A percentile compares a stretch with the other conserved stretches of the same genome.
These are phyloP conservation scores for Atkinsonella hypoxylon DNA, from an alignment of 2,329 filamentous ascomycete genomes.

Conservation along the genomic window DNA sequence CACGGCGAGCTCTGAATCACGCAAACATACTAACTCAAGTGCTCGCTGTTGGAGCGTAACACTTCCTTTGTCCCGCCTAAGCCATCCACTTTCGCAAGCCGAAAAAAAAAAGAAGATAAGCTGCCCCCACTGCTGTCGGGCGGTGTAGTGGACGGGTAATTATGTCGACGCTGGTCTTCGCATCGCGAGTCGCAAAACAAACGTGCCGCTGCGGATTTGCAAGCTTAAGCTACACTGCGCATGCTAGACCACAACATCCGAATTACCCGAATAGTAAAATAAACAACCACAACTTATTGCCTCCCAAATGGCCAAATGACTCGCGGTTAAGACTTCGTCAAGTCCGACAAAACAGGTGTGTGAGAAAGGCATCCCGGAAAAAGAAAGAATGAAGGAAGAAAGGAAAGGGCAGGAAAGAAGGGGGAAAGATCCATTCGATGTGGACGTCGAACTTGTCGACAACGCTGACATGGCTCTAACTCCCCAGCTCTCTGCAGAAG, in stretches of 20 bases:
- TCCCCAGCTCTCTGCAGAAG: neutral
- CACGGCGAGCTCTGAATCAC: too few species aligned
- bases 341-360: neutral
- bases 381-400: neutral
- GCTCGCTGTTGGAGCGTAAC: too few species aligned
- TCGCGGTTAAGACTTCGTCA: neutral
- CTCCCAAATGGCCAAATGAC: neutral
- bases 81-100: too few species aligned
- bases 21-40: too few species aligned
- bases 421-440: neutral
- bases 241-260: neutral
- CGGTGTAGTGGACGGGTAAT: neutral
- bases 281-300: neutral
- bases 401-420: too few species aligned
- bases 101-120: neutral
- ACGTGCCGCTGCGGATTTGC: neutral
- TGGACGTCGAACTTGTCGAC: neutral
- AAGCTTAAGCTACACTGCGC: neutral
- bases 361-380: neutral
- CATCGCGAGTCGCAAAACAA: neutral
- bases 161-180: neutral
- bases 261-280: neutral
- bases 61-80: too few species aligned
- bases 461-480: neutral
- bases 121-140: neutral